A percentile compares a stretch with the other conserved stretches of the same genome.
These are phyloP conservation scores for Polychytrium aggregatum DNA, from an alignment of 192 early-diverging fungal genomes.

Conservation along the genomic window DNA sequence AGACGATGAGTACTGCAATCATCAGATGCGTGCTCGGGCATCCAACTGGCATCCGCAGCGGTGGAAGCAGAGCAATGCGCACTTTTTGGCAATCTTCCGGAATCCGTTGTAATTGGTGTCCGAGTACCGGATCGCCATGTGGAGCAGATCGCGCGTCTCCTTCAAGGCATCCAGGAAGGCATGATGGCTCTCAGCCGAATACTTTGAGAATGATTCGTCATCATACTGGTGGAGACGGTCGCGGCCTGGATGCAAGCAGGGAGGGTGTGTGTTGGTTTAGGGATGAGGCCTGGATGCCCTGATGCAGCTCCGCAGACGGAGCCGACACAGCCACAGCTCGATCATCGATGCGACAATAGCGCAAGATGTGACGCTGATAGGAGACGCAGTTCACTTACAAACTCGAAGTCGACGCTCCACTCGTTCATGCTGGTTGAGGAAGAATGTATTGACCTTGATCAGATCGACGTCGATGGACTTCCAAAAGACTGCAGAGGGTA, in stretches of 20 bases:
- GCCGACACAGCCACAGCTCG: too few relatives aligned
- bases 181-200: too few relatives aligned
- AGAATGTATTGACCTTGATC: conserved; percentile 12
- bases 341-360: too few relatives aligned
- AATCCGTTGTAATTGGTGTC: conserved; percentile 15
- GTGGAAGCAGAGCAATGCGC: background rate
- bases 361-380: too few relatives aligned
- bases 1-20: too few relatives aligned
- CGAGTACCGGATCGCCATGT: conserved; percentile 9
- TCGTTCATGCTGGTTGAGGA: conserved; percentile 1
- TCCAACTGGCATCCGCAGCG: too few relatives aligned
- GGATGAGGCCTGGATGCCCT: too few relatives aligned
- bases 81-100: conserved; percentile 18
- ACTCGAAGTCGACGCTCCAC: conserved; percentile 6
- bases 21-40: background rate
- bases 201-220: background rate
- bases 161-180: conserved; percentile 12
- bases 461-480: conserved; percentile 4
- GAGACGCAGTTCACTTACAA: too few relatives aligned
- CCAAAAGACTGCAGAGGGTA: conserved; percentile 3
- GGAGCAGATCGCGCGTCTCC: conserved; percentile 10
- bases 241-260: too few relatives aligned
- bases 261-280: too few relatives aligned
- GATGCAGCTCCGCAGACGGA: too few relatives aligned
- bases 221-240: too few relatives aligned